Conservation (phyloP, 805 yeast species). For the Kazachstania psychrophila region DNA sequence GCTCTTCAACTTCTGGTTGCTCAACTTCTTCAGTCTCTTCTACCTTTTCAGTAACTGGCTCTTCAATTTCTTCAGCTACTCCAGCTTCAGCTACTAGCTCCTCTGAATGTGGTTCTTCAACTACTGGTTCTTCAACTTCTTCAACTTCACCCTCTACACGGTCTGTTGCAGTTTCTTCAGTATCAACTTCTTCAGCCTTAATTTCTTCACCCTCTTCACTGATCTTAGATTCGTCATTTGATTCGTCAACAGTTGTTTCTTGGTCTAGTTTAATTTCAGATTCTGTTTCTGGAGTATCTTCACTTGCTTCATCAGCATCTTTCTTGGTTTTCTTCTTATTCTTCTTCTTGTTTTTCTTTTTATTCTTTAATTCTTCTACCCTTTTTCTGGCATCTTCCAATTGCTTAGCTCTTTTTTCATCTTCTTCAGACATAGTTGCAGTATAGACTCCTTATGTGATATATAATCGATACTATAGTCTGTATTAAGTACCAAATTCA, state of each 20-base stretch:
- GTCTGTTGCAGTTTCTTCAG: slow-evolving; percentile 3
- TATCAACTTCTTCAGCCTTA: slow-evolving; percentile 5
- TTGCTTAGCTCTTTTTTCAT: slow-evolving; percentile 44
- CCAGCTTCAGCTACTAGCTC: slow-evolving; percentile 3
- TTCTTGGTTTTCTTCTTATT: slow-evolving; percentile 30
- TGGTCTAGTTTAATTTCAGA: no score
- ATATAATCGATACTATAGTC: no score
- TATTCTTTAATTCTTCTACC: slow-evolving; percentile 60
- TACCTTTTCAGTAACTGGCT: background rate
- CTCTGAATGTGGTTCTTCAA: background rate
- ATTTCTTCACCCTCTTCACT: slow-evolving; percentile 1
- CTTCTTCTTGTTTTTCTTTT: slow-evolving; percentile 40
- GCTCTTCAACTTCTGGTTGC: slow-evolving; percentile 1
- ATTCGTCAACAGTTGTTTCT: no score
- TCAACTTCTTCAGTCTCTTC: slow-evolving; percentile 3
- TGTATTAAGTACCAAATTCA: no score
- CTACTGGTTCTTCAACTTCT: slow-evolving; percentile 1
- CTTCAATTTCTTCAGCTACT: slow-evolving; percentile 2
- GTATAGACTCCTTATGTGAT: background rate
- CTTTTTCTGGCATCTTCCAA: slow-evolving; percentile 68
- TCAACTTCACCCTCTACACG: slow-evolving; percentile 5
- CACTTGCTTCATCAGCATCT: slow-evolving; percentile 4
- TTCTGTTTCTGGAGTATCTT: slow-evolving; percentile 1
- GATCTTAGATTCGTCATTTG: no score
- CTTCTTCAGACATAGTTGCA: slow-evolving; percentile 20